Percentiles rank a stretch among this genome's conserved stretches.
These are phyloP conservation scores for Aspergillus sclerotialis DNA, from an alignment of 2,329 filamentous ascomycete species.

Conservation along the genomic window DNA sequence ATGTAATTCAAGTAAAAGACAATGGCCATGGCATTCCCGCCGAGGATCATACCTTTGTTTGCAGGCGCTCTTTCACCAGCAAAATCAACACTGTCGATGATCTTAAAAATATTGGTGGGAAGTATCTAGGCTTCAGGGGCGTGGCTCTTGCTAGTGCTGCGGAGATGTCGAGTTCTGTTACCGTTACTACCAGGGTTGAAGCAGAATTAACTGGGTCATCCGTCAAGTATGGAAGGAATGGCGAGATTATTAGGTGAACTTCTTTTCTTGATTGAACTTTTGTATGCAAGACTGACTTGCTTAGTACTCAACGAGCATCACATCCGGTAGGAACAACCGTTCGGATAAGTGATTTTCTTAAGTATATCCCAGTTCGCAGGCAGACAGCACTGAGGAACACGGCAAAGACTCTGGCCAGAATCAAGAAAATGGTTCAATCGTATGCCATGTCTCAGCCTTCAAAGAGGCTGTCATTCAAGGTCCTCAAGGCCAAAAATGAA, in stretches of 20 bases:
- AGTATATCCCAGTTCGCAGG: constrained; percentile 52
- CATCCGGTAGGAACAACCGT: constrained; percentile 57
- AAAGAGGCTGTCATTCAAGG: constrained; percentile 49
- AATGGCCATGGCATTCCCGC: constrained; percentile 57
- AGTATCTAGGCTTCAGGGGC: constrained; percentile 57
- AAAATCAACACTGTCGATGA: constrained; percentile 56
- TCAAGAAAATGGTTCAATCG: constrained; percentile 49
- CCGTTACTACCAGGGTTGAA: constrained; percentile 51
- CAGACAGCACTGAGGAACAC: constrained; percentile 48
- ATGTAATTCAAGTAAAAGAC: constrained; percentile 57
- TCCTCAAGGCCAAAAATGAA: constrained; percentile 55
- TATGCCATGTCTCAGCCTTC: constrained; percentile 55
- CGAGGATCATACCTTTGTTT: constrained; percentile 49
- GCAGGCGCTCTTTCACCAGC: constrained; percentile 55
- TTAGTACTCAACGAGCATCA: constrained; percentile 36
- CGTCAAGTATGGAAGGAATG: constrained; percentile 46
- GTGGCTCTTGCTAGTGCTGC: constrained; percentile 57
- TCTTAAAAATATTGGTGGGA: constrained; percentile 47
- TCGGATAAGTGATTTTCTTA: constrained; percentile 50
- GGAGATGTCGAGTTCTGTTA: constrained; percentile 49
- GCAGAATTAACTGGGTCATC: constrained; percentile 48
- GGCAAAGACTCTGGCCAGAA: constrained; percentile 42
- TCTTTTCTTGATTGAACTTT: neutral
- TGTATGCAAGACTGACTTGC: constrained; percentile 1
- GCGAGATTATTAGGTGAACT: constrained; percentile 41